Conservation (phyloP, 2,329 filamentous ascomycete species). For the Fusarium sp. region DNA sequence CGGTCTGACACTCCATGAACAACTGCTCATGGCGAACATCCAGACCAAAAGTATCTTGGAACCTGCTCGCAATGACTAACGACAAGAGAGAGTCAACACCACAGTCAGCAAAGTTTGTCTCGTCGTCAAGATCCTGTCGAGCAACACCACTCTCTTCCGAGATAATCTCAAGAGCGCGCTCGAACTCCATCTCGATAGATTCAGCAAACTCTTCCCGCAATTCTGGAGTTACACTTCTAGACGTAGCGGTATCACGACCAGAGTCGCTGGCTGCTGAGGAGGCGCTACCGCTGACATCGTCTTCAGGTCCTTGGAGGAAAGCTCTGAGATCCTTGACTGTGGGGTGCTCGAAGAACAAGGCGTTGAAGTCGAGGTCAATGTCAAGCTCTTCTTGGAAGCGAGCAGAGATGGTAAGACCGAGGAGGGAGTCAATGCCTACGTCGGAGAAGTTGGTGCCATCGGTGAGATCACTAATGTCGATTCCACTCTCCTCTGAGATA, state of each 20-base stretch:
- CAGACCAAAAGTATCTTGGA: constrained; percentile 60
- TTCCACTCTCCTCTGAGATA: constrained; percentile 42
- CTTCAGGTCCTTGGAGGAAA: constrained; percentile 21
- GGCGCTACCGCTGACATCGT: constrained; percentile 25
- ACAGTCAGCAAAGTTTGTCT: constrained; percentile 70
- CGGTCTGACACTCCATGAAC: constrained; percentile 36
- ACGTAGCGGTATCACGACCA: constrained; percentile 6
- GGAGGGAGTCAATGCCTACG: constrained; percentile 74
- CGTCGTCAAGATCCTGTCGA: constrained; percentile 69
- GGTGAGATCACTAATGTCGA: constrained; percentile 61
- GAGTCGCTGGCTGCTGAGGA: constrained; percentile 33
- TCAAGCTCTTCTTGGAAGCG: constrained; percentile 72
- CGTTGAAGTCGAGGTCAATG: constrained; percentile 66
- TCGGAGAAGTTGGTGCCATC: constrained; percentile 71
- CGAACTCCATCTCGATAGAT: constrained; percentile 27
- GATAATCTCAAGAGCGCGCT: constrained; percentile 39
- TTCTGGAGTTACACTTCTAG: constrained; percentile 14
- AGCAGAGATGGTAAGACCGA: constrained; percentile 71
- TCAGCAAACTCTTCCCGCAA: constrained; percentile 18
- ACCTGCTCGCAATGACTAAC: constrained; percentile 69
- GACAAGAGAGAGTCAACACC: constrained; percentile 75
- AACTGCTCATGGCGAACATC: constrained; percentile 32
- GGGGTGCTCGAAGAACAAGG: constrained; percentile 66
- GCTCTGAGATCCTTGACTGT: constrained; percentile 69
- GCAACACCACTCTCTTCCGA: constrained; percentile 69